These are phyloP conservation scores for Trichoderma virens DNA, from an alignment of 495 filamentous ascomycete genomes.

Conservation along the genomic window DNA sequence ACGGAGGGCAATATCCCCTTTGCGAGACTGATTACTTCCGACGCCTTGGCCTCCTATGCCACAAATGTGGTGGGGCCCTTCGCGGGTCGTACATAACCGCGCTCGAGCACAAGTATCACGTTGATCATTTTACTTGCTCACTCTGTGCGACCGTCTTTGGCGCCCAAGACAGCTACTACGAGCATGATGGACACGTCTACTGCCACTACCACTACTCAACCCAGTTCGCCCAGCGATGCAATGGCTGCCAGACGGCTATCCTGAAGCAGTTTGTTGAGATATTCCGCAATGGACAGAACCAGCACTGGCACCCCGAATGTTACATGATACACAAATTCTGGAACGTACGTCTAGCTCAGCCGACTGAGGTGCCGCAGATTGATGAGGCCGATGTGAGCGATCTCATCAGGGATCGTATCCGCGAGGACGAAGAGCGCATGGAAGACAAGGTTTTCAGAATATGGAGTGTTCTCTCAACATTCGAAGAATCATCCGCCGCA, in stretches of 20 bases:
- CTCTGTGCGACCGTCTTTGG: slow-evolving; percentile 96
- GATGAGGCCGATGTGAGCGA: slow-evolving; percentile 32
- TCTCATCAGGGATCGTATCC: slow-evolving; percentile 57
- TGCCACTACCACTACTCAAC: slow-evolving; percentile 99
- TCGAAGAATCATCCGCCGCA: slow-evolving; percentile 94
- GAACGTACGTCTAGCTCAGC: slow-evolving; percentile 79
- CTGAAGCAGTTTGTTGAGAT: slow-evolving; percentile 99
- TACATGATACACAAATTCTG: slow-evolving; percentile 99
- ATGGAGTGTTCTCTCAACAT: slow-evolving; percentile 94
- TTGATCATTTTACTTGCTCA: slow-evolving; percentile 98
- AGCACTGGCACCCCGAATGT: slow-evolving; percentile 99
- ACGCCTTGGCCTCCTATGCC: slow-evolving; percentile 81
- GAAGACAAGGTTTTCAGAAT: slow-evolving; percentile 97
- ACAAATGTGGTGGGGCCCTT: slow-evolving; percentile 84
- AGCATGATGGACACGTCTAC: slow-evolving; percentile 93
- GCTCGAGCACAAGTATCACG: slow-evolving; percentile 95
- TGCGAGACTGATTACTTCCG: slow-evolving; percentile 99
- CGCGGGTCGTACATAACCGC: slow-evolving; percentile 98
- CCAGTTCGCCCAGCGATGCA: slow-evolving; percentile 91
- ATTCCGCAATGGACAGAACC: slow-evolving; percentile 92
- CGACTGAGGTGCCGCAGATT: slow-evolving; percentile 22
- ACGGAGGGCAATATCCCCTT: slow-evolving; percentile 83
- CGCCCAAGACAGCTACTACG: slow-evolving; percentile 96
- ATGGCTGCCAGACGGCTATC: slow-evolving; percentile 95
- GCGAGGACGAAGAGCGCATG: slow-evolving; percentile 85